These are phyloP conservation scores for Suillus subluteus DNA, from an alignment of 768 basidiomycete species.

Conservation along the genomic window DNA sequence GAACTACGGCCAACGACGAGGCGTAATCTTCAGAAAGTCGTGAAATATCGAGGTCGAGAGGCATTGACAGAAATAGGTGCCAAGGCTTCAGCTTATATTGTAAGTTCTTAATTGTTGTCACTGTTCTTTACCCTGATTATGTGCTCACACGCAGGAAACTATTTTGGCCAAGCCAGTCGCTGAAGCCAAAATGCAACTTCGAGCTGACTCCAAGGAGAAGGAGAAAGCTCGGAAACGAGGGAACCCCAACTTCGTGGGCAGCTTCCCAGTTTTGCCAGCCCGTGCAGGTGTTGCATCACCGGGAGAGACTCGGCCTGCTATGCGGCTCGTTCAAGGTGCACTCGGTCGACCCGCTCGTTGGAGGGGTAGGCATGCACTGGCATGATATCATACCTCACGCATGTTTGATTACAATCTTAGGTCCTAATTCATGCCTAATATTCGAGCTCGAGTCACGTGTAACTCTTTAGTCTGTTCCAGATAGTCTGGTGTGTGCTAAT, in stretches of 20 bases:
- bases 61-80: conserved; percentile 51
- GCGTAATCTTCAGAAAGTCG: conserved; percentile 75
- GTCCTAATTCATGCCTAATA: background rate
- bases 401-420: conserved; percentile 3
- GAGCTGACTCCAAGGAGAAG: conserved; percentile 40
- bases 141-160: conserved; percentile 51
- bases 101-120: conserved; percentile 40
- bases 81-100: conserved; percentile 69
- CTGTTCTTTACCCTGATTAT: conserved; percentile 12
- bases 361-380: conserved; percentile 7
- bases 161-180: conserved; percentile 67
- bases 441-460: background rate
- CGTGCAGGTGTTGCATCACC: conserved; percentile 61
- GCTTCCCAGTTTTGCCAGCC: conserved; percentile 26
- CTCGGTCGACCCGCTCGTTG: conserved; percentile 39
- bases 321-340: conserved; percentile 58
- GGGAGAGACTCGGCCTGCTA: conserved; percentile 58
- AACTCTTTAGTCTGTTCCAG: background rate
- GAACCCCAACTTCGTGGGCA: conserved; percentile 22
- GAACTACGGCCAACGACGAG: conserved; percentile 66
- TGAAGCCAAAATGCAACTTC: conserved; percentile 45
- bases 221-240: conserved; percentile 25
- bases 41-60: conserved; percentile 57
- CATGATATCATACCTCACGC: conserved; percentile 5
- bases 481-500: background rate